Percentiles rank a stretch among this genome's conserved stretches.
Conservation (phyloP, 768 basidiomycete species). For the Neoboletus subvelutipes region DNA sequence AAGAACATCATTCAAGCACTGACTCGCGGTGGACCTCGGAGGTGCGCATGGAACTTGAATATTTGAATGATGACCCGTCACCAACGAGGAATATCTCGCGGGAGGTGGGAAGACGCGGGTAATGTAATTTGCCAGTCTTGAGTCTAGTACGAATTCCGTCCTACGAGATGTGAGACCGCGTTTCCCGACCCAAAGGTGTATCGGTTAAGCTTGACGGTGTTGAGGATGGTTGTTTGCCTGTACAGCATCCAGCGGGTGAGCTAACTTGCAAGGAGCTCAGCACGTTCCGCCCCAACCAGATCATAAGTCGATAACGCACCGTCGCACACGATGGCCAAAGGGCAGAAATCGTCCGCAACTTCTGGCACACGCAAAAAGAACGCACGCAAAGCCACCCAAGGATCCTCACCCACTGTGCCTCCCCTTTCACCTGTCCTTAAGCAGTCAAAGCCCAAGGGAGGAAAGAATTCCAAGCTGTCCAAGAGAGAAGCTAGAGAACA, state of each 20-base stretch:
- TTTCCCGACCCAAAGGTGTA: neutral
- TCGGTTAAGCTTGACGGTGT: neutral
- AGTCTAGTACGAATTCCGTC: too few species aligned
- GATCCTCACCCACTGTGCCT: slow-evolving; percentile 16
- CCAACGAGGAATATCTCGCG: too few species aligned
- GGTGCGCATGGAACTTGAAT: too few species aligned
- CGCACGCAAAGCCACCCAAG: slow-evolving; percentile 62
- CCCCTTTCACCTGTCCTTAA: slow-evolving; percentile 39
- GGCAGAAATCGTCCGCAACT: slow-evolving; percentile 73
- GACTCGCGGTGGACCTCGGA: neutral
- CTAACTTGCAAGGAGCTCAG: neutral
- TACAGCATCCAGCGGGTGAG: neutral
- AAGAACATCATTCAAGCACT: neutral
- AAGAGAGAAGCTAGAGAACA: slow-evolving; percentile 60
- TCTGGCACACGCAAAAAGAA: slow-evolving; percentile 93
- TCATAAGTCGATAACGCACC: slow-evolving; percentile 6
- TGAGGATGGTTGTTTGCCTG: neutral
- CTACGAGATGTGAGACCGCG: neutral
- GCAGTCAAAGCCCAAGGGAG: slow-evolving; percentile 48
- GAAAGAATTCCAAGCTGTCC: slow-evolving; percentile 47
- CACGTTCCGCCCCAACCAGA: neutral
- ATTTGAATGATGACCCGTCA: too few species aligned
- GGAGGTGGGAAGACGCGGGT: too few species aligned
- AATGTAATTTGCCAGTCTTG: too few species aligned
- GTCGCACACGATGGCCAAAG: slow-evolving; percentile 39